These are phyloP conservation scores for Rhypophila decipiens DNA, from an alignment of 495 filamentous ascomycete genomes.

Conservation along the genomic window DNA sequence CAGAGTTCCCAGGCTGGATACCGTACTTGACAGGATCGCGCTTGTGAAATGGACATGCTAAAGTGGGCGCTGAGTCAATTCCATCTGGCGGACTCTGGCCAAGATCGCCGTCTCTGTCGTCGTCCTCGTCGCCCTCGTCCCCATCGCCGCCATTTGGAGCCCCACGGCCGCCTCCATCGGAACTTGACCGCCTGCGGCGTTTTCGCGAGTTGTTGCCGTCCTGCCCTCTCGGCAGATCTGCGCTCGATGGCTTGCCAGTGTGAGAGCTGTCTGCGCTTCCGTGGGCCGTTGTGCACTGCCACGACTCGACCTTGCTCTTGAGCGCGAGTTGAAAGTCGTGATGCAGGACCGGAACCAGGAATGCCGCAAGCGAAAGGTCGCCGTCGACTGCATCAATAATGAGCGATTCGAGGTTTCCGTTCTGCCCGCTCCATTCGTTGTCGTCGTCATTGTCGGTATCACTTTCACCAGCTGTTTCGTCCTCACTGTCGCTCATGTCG, in stretches of 20 bases:
- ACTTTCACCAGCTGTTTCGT: constrained; percentile 4
- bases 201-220: constrained; percentile 7
- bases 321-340: constrained; percentile 13
- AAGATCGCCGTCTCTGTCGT: constrained; percentile 5
- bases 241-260: constrained; percentile 4
- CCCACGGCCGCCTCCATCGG: constrained; percentile 6
- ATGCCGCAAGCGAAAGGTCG: constrained; percentile 15
- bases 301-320: constrained; percentile 18
- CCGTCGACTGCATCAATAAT: constrained; percentile 19
- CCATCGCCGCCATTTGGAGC: constrained; percentile 6
- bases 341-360: constrained; percentile 18
- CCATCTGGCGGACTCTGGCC: constrained; percentile 2
- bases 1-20: constrained; percentile 14
- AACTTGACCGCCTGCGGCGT: constrained; percentile 10
- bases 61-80: constrained; percentile 4
- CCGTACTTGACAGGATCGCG: constrained; percentile 18
- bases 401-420: constrained; percentile 15
- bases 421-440: constrained; percentile 22
- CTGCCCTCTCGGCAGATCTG: constrained; percentile 6
- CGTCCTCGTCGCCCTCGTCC: constrained; percentile 14
- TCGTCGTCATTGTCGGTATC: constrained; percentile 11
- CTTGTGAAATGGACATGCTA: constrained; percentile 22
- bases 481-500: constrained; percentile 14
- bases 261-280: constrained; percentile 7
- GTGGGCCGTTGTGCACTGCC: constrained; percentile 12